These are phyloP conservation scores for Candida incommunis DNA, from an alignment of 805 yeast species.

Conservation along the genomic window DNA sequence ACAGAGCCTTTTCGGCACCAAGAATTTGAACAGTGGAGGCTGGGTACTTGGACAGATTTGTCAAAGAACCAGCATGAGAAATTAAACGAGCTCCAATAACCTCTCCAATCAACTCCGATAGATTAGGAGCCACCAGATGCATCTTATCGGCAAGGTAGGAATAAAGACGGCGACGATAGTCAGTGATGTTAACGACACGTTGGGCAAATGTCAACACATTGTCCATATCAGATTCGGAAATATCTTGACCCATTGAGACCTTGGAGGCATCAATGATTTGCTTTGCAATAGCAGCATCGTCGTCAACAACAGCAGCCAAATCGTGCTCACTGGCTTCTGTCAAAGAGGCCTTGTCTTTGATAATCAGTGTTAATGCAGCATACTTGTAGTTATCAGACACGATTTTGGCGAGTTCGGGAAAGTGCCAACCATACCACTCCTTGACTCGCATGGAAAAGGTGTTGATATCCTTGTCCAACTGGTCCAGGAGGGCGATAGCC, in stretches of 20 bases:
- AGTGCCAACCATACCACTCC: constrained; percentile 99
- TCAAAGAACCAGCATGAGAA: constrained; percentile 96
- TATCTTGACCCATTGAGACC: constrained; percentile 98
- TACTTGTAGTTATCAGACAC: constrained; percentile 79
- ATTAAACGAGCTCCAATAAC: constrained; percentile 97
- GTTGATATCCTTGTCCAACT: constrained; percentile 95
- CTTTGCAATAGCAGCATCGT: constrained; percentile 86
- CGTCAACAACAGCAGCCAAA: constrained; percentile 77
- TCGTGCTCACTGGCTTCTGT: constrained; percentile 49
- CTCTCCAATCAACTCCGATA: constrained; percentile 94
- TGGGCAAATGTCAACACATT: constrained; percentile 84
- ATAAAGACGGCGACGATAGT: constrained; percentile 74
- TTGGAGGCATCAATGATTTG: constrained; percentile 86
- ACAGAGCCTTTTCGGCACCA: constrained; percentile 95
- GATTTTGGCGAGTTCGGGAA: constrained; percentile 90
- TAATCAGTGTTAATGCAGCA: constrained; percentile 69
- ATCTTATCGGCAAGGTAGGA: constrained; percentile 86
- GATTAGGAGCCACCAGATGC: constrained; percentile 96
- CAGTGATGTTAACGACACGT: constrained; percentile 83
- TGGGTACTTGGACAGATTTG: constrained; percentile 93
- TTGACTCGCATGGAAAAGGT: constrained; percentile 94
- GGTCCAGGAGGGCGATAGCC: constrained; percentile 94
- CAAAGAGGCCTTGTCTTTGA: constrained; percentile 76
- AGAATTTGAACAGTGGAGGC: constrained; percentile 97
- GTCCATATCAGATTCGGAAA: constrained; percentile 86